Conservation (phyloP, 352 stramenopile species). For the Hyaloperonospora arabidopsidis region DNA sequence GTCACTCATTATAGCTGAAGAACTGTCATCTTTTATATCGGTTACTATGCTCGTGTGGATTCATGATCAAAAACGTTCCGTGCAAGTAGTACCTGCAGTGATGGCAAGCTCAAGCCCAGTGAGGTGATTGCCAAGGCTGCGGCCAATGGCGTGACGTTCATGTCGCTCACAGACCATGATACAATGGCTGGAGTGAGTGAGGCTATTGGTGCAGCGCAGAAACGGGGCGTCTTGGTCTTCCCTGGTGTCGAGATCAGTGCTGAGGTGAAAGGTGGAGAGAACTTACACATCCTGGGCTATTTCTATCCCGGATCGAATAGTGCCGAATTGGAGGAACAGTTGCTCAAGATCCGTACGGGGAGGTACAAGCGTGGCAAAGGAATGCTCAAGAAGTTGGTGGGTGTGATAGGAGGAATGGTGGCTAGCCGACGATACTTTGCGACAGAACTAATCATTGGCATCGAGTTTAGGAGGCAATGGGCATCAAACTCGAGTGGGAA, state of each 20-base stretch:
- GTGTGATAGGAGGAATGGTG: conserved; percentile 5
- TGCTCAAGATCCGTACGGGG: conserved; percentile 71
- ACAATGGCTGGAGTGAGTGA: conserved; percentile 77
- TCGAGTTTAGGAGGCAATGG: conserved; percentile 78
- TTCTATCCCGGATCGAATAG: conserved; percentile 79
- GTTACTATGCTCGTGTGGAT: too few relatives aligned
- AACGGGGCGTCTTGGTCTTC: conserved; percentile 64
- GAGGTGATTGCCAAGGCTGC: conserved; percentile 73
- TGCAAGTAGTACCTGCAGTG: conserved; percentile 56
- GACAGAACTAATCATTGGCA: not conserved
- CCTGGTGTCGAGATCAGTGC: conserved; percentile 82
- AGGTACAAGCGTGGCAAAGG: conserved; percentile 74
- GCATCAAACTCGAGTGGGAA: conserved; percentile 74
- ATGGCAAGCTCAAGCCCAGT: conserved; percentile 67
- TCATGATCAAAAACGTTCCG: too few relatives aligned
- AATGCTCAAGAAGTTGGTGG: conserved; percentile 78
- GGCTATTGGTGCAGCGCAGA: conserved; percentile 54
- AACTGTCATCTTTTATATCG: too few relatives aligned
- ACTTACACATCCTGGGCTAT: conserved; percentile 81
- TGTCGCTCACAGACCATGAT: conserved; percentile 82
- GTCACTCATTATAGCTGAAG: too few relatives aligned
- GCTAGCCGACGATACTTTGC: not conserved
- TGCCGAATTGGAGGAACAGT: conserved; percentile 54
- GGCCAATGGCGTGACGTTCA: conserved; percentile 69
- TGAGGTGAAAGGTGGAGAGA: conserved; percentile 77